Conservation (phyloP, 345 rosid genomes). For the Syzygium aromaticum region DNA sequence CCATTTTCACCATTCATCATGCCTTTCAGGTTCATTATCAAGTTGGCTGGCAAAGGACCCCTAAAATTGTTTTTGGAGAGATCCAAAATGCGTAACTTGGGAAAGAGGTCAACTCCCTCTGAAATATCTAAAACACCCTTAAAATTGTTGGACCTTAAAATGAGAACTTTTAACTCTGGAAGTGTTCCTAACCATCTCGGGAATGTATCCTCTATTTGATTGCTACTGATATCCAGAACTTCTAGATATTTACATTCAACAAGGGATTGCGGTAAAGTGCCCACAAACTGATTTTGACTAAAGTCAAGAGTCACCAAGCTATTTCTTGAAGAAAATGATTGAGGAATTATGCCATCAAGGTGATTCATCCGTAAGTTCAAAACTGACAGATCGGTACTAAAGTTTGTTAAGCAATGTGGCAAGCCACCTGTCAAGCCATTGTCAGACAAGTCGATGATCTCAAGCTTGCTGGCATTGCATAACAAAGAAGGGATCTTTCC, state of each 20-base stretch:
- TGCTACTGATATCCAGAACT: slow-evolving; percentile 6
- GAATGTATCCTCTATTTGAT: slow-evolving; percentile 6
- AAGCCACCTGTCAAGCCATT: slow-evolving; percentile 9
- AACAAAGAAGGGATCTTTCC: slow-evolving; percentile 1
- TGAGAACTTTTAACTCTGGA: slow-evolving; percentile 8
- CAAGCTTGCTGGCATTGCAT: not conserved
- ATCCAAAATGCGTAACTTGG: slow-evolving; percentile 6
- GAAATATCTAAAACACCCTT: not conserved
- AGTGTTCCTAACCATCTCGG: slow-evolving; percentile 17
- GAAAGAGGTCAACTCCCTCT: not conserved
- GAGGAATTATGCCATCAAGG: slow-evolving; percentile 7
- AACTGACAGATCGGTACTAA: not conserved
- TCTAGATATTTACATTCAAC: not conserved
- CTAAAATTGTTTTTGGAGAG: slow-evolving; percentile 8
- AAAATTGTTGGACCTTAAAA: slow-evolving; percentile 16
- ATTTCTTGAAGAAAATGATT: not conserved
- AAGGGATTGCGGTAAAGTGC: slow-evolving; percentile 5
- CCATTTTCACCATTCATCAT: no score
- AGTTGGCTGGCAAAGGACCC: no score
- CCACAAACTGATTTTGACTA: slow-evolving; percentile 10
- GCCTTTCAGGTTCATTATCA: no score
- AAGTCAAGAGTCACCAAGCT: not conserved
- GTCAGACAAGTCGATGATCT: slow-evolving; percentile 4
- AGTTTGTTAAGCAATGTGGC: slow-evolving; percentile 8
- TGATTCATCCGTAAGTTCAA: slow-evolving; percentile 4